These are phyloP conservation scores for Lipomyces mesembrius DNA, from an alignment of 805 yeast species.

Conservation along the genomic window DNA sequence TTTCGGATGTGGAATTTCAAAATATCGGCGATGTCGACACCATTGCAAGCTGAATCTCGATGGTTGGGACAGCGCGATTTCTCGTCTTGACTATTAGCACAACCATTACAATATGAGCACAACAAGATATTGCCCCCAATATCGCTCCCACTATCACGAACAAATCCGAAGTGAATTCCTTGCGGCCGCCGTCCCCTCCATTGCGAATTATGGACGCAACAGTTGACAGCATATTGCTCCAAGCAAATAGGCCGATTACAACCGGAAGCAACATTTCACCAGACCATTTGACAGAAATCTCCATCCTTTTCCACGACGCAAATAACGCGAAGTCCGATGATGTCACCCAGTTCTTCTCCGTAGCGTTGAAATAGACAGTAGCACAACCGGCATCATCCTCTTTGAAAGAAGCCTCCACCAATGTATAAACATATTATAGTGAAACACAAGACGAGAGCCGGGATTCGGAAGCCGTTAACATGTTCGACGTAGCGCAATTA, in stretches of 20 bases:
- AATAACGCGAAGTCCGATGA: neutral
- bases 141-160: neutral
- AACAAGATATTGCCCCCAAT: neutral
- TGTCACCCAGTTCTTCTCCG: slow-evolving; percentile 1
- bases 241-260: neutral
- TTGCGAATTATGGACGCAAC: neutral
- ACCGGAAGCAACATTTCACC: neutral
- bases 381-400: neutral
- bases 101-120: neutral
- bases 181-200: no score
- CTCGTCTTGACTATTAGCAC: neutral
- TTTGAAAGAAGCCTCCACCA: neutral
- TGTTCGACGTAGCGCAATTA: neutral
- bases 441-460: neutral
- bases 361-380: slow-evolving; percentile 4
- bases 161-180: no score
- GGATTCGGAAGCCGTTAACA: neutral
- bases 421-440: neutral
- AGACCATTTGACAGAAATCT: slow-evolving; percentile 1
- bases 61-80: neutral
- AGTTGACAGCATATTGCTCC: neutral
- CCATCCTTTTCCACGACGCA: neutral
- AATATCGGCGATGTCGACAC: neutral
- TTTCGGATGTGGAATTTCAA: neutral
- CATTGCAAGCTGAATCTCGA: slow-evolving; percentile 5